phyloP scores from a whole-genome alignment of 1,139 yeast genomes.

The Saccharomycopsis crataegensis region DNA sequence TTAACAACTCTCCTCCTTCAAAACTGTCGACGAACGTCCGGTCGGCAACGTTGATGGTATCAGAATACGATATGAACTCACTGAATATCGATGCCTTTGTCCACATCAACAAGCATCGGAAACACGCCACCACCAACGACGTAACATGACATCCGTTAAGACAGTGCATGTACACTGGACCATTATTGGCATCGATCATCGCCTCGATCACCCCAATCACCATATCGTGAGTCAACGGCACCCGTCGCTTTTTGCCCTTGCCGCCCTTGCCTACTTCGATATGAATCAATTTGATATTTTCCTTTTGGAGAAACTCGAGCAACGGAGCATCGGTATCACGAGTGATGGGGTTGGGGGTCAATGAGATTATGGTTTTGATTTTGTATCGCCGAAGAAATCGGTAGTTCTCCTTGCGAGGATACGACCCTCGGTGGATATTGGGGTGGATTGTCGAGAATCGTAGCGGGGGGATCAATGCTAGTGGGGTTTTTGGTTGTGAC shows the following conservation, averaged over 20 bases:
- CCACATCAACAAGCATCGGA: constrained; percentile 83
- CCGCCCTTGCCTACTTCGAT: constrained; percentile 48
- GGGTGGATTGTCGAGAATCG: constrained; percentile 69
- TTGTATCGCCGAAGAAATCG: constrained; percentile 63
- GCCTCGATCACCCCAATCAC: constrained; percentile 1
- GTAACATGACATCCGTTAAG: constrained; percentile 86
- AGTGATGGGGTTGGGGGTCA: constrained; percentile 71
- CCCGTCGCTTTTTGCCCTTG: constrained; percentile 50
- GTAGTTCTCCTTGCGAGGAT: constrained; percentile 70
- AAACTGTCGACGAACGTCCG: constrained; percentile 73
- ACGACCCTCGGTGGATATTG: constrained; percentile 72
- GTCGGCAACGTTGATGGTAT: constrained; percentile 78
- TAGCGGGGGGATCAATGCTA: constrained; percentile 65
- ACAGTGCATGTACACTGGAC: constrained; percentile 80
- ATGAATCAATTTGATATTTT: constrained; percentile 51
- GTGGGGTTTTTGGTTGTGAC: not conserved
- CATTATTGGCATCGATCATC: constrained; percentile 43
- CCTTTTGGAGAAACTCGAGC: constrained; percentile 40
- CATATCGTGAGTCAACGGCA: constrained; percentile 64
- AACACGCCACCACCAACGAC: constrained; percentile 75
- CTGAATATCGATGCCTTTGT: constrained; percentile 80
- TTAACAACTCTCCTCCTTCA: not conserved
- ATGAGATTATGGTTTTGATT: constrained; percentile 65
- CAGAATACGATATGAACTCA: constrained; percentile 73
- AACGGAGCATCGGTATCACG: constrained; percentile 44